Evolutionary conservation across 1,284 basidiomycete species (phyloP).

Genomic region (Malassezia equina): DNA sequence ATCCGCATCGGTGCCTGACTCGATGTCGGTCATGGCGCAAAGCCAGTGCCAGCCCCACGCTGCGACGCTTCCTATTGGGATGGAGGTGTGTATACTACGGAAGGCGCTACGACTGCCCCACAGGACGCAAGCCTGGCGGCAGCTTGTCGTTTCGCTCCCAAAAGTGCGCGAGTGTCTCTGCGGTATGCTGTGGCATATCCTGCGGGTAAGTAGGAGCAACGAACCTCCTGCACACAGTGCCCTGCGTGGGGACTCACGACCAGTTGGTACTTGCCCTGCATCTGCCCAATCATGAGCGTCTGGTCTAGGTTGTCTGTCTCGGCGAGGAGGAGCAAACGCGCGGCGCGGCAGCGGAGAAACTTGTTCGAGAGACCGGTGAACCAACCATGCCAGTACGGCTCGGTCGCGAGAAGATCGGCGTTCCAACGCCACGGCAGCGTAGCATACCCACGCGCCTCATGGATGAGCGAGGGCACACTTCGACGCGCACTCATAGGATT

Average conservation of each 20-base stretch:
- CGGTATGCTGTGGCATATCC: slow-evolving; percentile 50
- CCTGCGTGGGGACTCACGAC: slow-evolving; percentile 75
- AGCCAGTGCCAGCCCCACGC: neutral
- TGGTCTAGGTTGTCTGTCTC: slow-evolving; percentile 85
- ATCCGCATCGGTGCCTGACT: neutral
- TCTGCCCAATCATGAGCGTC: slow-evolving; percentile 93
- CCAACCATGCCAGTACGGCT: slow-evolving; percentile 89
- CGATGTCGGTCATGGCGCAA: neutral
- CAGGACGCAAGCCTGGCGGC: slow-evolving; percentile 25
- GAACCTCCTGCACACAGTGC: slow-evolving; percentile 84
- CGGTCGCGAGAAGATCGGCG: slow-evolving; percentile 70
- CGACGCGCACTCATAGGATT: slow-evolving; percentile 41
- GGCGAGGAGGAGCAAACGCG: slow-evolving; percentile 76
- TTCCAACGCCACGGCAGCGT: slow-evolving; percentile 57
- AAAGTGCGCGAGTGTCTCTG: slow-evolving; percentile 72
- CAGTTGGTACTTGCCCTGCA: slow-evolving; percentile 87
- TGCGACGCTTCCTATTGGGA: neutral
- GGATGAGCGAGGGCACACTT: slow-evolving; percentile 38
- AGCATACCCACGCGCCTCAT: neutral
- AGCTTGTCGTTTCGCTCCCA: slow-evolving; percentile 71
- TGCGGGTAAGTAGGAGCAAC: slow-evolving; percentile 24
- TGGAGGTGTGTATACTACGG: slow-evolving; percentile 4
- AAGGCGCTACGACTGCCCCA: slow-evolving; percentile 21
- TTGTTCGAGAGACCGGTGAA: slow-evolving; percentile 68
- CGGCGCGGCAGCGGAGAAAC: slow-evolving; percentile 67